Evolutionary conservation across 805 yeast genomes (phyloP), one percentile per base, ranked within the genome.

Genomic region (Ogataea pini): DNA sequence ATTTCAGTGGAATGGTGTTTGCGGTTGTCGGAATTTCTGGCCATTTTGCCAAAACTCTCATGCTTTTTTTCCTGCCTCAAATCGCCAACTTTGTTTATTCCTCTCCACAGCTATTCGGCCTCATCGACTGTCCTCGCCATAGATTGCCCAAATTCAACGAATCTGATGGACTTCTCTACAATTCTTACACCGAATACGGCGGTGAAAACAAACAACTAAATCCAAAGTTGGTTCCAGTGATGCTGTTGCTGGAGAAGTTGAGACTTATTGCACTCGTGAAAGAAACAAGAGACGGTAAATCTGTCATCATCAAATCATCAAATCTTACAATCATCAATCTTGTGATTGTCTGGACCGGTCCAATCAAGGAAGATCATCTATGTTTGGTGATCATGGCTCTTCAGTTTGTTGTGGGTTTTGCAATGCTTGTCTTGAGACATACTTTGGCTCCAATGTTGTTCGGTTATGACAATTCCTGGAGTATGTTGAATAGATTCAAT

Each of bases 1-100:
- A 94, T 69, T 91, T 94, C 67, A 89, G 96, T 20, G 99, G 99
- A 3, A 94, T 94, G 99, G 96, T 94, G 1, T 90, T 94, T 68
- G 99, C 98, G 0, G 94, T 91, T 22, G 96, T 89, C 25, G 98
- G 97, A 1, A 94, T 94, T 29, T 76, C 89, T 49, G 98, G 98
- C 1, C 99, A 94, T 72, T 94, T 91, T 67, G 89, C 97, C 36
- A 94, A 94, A 69, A 94, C 99, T 0, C 72, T 92, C 57, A 72
- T 94, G 68, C 68, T 91, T 28, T 85, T 94, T 61, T 86, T 94
- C 64, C 71, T 89, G 36, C 98, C 98, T 2, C 99, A 94, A 69
- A 87, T 94, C 46, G 68, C 89, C 69, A 94, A 94, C 65, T 94
- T 94, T 58, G 56, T 89, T 17, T 94, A 90, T 68, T 89, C 96